These are phyloP conservation scores for Gnomoniopsis sp. DNA, from an alignment of 2,329 filamentous ascomycete species.

Conservation along the genomic window DNA sequence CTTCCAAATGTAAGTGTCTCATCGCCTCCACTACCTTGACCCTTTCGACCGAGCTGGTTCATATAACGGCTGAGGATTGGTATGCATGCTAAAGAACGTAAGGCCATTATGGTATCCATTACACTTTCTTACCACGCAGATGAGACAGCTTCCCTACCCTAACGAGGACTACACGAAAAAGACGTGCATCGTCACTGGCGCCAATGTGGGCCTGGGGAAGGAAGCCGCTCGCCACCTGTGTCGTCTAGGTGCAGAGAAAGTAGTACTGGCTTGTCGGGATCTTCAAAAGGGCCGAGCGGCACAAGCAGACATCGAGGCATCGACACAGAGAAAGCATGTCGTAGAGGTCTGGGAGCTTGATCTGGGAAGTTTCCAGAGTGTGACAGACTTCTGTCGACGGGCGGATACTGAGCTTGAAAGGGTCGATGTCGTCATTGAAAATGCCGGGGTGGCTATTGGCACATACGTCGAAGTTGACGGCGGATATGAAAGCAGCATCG, in stretches of 20 bases:
- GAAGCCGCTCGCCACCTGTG: constrained; percentile 35
- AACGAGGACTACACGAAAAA: constrained; percentile 19
- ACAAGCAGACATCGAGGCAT: constrained; percentile 31
- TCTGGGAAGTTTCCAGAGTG: constrained; percentile 41
- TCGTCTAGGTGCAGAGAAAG: constrained; percentile 30
- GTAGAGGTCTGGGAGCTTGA: constrained; percentile 51
- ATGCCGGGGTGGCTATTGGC: constrained; percentile 33
- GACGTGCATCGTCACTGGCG: constrained; percentile 36
- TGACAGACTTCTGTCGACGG: constrained; percentile 37
- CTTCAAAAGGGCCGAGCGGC: constrained; percentile 35
- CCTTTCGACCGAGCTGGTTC: not conserved
- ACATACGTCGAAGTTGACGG: constrained; percentile 9
- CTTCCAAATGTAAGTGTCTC: constrained; percentile 11
- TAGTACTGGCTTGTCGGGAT: constrained; percentile 36
- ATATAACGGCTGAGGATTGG: not conserved
- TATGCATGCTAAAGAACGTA: not conserved
- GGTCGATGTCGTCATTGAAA: constrained; percentile 40
- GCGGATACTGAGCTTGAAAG: constrained; percentile 30
- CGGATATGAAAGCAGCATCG: constrained; percentile 34
- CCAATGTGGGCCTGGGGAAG: constrained; percentile 36
- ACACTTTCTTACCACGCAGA: not conserved
- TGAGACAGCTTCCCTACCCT: not conserved
- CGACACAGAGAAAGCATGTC: constrained; percentile 20
- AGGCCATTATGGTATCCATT: constrained; percentile 6
- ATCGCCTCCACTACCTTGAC: not conserved